Percentiles rank a stretch among this genome's conserved stretches.
Evolutionary conservation across 169 alveolate species (phyloP).

Genomic region (Babesia bigemina): DNA sequence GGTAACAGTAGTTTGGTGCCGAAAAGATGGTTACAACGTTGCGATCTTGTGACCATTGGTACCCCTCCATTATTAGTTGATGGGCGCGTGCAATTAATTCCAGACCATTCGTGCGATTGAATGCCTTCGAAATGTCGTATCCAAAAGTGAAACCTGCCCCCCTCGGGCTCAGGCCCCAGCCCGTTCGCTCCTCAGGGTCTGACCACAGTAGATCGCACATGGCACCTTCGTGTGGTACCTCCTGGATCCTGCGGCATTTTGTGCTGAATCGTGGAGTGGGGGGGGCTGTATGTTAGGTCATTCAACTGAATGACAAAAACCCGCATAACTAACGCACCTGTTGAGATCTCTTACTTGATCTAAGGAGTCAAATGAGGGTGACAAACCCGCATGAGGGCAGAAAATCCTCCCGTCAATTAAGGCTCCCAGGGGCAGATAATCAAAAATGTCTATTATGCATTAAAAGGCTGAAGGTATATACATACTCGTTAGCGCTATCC

Average conservation of each 20-base stretch:
- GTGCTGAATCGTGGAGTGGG: conserved; percentile 57
- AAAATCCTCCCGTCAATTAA: conserved; percentile 91
- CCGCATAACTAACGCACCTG: conserved; percentile 30
- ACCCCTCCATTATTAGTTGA: conserved; percentile 94
- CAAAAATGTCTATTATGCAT: conserved; percentile 86
- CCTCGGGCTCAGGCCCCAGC: conserved; percentile 95
- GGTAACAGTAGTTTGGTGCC: conserved; percentile 95
- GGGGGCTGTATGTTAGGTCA: neutral
- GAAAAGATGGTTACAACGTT: conserved; percentile 93
- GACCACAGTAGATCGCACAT: conserved; percentile 99
- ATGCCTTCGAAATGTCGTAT: conserved; percentile 89
- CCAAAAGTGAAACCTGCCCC: conserved; percentile 99
- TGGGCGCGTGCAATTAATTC: conserved; percentile 96
- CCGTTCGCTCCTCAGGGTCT: conserved; percentile 90
- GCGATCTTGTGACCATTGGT: conserved; percentile 88
- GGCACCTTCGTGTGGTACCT: conserved; percentile 98
- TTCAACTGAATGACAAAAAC: neutral
- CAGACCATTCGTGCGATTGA: conserved; percentile 90
- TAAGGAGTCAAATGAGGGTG: conserved; percentile 91
- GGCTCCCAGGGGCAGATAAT: conserved; percentile 95
- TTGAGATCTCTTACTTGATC: conserved; percentile 90
- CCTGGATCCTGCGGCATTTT: conserved; percentile 69
- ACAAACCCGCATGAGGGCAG: conserved; percentile 98
- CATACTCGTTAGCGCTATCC: conserved; percentile 92
- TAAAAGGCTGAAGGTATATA: neutral